Evolutionary conservation across 2,329 filamentous ascomycete genomes (phyloP).

Genomic region (Aurifilum marmelostoma): DNA sequence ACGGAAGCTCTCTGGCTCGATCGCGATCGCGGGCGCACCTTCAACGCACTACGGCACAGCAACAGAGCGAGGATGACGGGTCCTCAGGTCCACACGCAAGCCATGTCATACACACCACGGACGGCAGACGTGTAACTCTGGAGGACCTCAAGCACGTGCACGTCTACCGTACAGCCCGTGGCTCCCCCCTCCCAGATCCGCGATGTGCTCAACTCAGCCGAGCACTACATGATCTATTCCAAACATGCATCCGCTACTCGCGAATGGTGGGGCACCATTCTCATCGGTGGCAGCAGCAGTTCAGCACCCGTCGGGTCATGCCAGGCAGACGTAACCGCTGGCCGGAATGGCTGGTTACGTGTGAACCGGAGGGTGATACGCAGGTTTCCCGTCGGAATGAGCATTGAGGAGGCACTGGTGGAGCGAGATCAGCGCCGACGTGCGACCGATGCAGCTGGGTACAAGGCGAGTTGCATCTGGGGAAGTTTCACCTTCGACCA

Average conservation of each 20-base stretch:
- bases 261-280: constrained; percentile 62
- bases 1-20: constrained; percentile 7
- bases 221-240: constrained; percentile 56
- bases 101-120: neutral
- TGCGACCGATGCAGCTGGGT: constrained; percentile 48
- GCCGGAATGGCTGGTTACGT: constrained; percentile 56
- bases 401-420: constrained; percentile 49
- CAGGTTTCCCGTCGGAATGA: constrained; percentile 44
- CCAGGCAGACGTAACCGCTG: constrained; percentile 33
- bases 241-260: constrained; percentile 47
- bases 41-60: constrained; percentile 8
- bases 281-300: constrained; percentile 49
- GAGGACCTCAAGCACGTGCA: constrained; percentile 55
- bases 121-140: constrained; percentile 25
- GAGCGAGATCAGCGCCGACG: constrained; percentile 45
- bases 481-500: constrained; percentile 50
- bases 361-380: constrained; percentile 49
- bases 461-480: constrained; percentile 54
- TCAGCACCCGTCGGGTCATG: constrained; percentile 34
- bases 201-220: constrained; percentile 45
- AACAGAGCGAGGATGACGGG: neutral
- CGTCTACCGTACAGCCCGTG: constrained; percentile 47
- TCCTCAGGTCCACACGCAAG: neutral
- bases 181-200: constrained; percentile 31
- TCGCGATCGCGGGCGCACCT: constrained; percentile 8